These are phyloP conservation scores for Paraglomus occultum DNA, from an alignment of 192 early-diverging fungal genomes.

Conservation along the genomic window DNA sequence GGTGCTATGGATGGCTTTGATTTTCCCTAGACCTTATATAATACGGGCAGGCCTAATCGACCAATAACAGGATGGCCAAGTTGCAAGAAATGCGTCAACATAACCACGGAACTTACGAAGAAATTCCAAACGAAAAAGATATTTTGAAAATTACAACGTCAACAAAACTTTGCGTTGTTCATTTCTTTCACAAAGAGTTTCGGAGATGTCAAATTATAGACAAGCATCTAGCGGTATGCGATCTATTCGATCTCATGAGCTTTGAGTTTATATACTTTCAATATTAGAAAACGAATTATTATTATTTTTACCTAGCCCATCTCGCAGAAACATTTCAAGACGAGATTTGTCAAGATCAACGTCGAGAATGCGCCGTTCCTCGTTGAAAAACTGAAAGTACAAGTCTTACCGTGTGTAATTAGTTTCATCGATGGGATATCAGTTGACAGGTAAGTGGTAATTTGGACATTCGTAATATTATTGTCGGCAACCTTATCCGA, in stretches of 20 bases:
- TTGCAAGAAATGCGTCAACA: constrained; percentile 59
- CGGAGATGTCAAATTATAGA: constrained; percentile 92
- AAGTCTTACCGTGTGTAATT: constrained; percentile 87
- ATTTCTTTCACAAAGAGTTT: constrained; percentile 94
- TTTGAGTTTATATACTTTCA: constrained; percentile 13
- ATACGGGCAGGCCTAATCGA: no score
- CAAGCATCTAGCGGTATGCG: constrained; percentile 72
- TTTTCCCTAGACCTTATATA: constrained; percentile 8
- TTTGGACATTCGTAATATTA: background rate
- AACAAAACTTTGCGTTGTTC: constrained; percentile 69
- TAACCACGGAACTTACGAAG: constrained; percentile 74
- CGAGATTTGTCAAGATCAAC: constrained; percentile 85
- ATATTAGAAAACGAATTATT: constrained; percentile 4
- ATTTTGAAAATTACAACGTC: constrained; percentile 77
- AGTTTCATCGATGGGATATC: constrained; percentile 69
- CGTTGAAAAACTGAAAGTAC: constrained; percentile 83
- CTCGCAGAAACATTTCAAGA: constrained; percentile 78
- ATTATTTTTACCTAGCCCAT: constrained; percentile 44
- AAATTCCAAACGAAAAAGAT: constrained; percentile 78
- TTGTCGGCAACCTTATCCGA: background rate
- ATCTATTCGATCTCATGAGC: no score
- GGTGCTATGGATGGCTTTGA: constrained; percentile 23
- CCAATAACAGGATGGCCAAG: constrained; percentile 51
- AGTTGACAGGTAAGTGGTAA: constrained; percentile 61
- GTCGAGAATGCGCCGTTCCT: constrained; percentile 90